Evolutionary conservation across 1,284 basidiomycete species (phyloP).

Genomic region (Cerioporus squamosus): DNA sequence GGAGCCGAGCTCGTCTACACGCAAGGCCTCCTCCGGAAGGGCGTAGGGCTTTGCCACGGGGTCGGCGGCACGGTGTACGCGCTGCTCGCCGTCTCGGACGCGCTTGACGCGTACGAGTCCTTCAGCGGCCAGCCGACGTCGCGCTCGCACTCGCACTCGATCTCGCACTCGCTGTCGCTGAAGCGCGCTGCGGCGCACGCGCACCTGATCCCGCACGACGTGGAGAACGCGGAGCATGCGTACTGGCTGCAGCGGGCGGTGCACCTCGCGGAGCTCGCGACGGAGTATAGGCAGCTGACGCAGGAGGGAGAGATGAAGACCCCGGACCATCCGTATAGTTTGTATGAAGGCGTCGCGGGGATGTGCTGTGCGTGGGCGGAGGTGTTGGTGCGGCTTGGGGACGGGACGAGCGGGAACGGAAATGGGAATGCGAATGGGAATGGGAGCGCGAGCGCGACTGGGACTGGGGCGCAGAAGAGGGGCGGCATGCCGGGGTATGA

Average conservation of each 20-base stretch:
- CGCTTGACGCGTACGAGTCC: slow-evolving; percentile 5
- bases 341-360: slow-evolving; percentile 59
- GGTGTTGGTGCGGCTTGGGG: slow-evolving; percentile 40
- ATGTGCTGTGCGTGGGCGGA: slow-evolving; percentile 61
- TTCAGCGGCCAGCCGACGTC: background rate
- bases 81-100: slow-evolving; percentile 49
- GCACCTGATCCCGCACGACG: background rate
- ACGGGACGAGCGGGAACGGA: slow-evolving; percentile 6
- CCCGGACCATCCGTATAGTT: slow-evolving; percentile 55
- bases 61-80: slow-evolving; percentile 55
- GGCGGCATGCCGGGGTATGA: slow-evolving; percentile 35
- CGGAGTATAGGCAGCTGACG: slow-evolving; percentile 38
- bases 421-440: background rate
- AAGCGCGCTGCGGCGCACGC: background rate
- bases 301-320: slow-evolving; percentile 44
- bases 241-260: slow-evolving; percentile 42
- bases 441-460: slow-evolving; percentile 7
- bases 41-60: slow-evolving; percentile 61
- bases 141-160: background rate
- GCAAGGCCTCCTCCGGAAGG: slow-evolving; percentile 55
- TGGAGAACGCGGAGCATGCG: background rate
- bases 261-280: slow-evolving; percentile 51
- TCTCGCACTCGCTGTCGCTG: background rate
- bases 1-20: slow-evolving; percentile 50
- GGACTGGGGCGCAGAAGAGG: background rate